Conservation (phyloP, 768 basidiomycete species). For the Rhodotorula kratochvilovae region DNA sequence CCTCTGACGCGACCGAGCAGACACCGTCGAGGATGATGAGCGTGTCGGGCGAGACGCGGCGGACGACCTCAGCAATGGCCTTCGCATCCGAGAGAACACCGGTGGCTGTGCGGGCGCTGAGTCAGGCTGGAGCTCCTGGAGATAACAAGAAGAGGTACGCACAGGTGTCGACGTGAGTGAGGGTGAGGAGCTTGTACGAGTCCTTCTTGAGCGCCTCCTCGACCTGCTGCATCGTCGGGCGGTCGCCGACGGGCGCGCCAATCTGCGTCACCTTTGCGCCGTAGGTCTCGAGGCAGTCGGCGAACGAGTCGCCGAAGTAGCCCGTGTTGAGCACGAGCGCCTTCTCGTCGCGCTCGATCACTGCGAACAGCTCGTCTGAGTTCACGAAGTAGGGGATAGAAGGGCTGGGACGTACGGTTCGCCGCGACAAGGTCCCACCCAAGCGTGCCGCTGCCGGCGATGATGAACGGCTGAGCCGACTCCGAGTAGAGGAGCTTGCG, state of each 20-base stretch:
- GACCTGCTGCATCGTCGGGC: conserved; percentile 60
- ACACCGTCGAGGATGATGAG: conserved; percentile 87
- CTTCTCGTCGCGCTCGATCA: conserved; percentile 69
- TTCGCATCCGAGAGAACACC: conserved; percentile 83
- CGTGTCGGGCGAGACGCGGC: conserved; percentile 73
- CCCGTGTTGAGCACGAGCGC: conserved; percentile 81
- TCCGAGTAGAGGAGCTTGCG: conserved; percentile 69
- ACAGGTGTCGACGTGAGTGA: conserved; percentile 92
- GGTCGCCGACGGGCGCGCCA: conserved; percentile 74
- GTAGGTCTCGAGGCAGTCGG: conserved; percentile 63
- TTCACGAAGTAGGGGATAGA: not conserved
- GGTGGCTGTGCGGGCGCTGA: conserved; percentile 40
- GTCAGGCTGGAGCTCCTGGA: not conserved
- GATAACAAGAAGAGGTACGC: not conserved
- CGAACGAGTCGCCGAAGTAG: conserved; percentile 78
- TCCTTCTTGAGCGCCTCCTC: conserved; percentile 67
- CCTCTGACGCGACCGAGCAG: conserved; percentile 91
- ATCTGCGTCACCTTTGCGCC: conserved; percentile 82
- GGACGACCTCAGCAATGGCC: conserved; percentile 67
- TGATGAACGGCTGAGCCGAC: conserved; percentile 80
- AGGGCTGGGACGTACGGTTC: conserved; percentile 52
- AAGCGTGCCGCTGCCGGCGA: conserved; percentile 89
- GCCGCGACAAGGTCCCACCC: conserved; percentile 80
- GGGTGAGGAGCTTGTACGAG: conserved; percentile 80
- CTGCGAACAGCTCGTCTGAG: not conserved